phyloP scores from a whole-genome alignment of 768 basidiomycete species.

The Tylopilus subfusipes region DNA sequence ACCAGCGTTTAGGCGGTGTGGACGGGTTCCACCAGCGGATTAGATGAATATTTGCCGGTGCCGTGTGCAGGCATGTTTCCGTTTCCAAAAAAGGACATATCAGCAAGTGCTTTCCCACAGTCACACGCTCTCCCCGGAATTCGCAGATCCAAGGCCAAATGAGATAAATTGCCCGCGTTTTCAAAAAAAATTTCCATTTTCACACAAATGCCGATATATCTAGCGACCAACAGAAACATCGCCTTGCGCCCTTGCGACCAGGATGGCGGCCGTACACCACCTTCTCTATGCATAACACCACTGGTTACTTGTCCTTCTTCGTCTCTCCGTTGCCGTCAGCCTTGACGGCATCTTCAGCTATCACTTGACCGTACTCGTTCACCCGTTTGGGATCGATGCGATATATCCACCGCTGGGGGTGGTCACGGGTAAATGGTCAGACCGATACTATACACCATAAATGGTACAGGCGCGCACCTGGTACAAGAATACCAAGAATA shows the following conservation, averaged over 20 bases:
- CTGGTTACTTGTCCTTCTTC: constrained; percentile 53
- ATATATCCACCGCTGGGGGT: constrained; percentile 88
- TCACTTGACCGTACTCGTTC: constrained; percentile 94
- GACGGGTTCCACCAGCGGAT: constrained; percentile 24
- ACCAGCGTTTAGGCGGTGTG: constrained; percentile 28
- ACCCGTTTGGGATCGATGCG: constrained; percentile 90
- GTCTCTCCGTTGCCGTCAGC: constrained; percentile 43
- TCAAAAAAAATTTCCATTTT: constrained; percentile 15
- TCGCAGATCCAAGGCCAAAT: constrained; percentile 1
- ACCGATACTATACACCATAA: not conserved
- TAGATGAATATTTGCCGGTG: constrained; percentile 32
- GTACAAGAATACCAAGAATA: constrained; percentile 89
- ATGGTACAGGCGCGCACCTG: constrained; percentile 53
- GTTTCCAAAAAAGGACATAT: constrained; percentile 24
- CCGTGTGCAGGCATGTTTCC: constrained; percentile 28
- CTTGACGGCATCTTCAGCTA: constrained; percentile 44
- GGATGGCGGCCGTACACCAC: not conserved
- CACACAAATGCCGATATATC: not conserved
- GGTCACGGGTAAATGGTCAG: constrained; percentile 18
- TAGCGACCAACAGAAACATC: not conserved
- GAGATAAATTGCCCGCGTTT: constrained; percentile 3
- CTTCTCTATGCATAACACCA: not conserved
- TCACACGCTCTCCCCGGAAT: constrained; percentile 8
- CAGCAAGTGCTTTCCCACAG: constrained; percentile 16
- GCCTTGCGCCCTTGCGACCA: not conserved